A percentile compares a stretch with the other conserved stretches of the same genome.
Evolutionary conservation across 208 protist species (phyloP).

Genomic region (Leishmania gerbilli): DNA sequence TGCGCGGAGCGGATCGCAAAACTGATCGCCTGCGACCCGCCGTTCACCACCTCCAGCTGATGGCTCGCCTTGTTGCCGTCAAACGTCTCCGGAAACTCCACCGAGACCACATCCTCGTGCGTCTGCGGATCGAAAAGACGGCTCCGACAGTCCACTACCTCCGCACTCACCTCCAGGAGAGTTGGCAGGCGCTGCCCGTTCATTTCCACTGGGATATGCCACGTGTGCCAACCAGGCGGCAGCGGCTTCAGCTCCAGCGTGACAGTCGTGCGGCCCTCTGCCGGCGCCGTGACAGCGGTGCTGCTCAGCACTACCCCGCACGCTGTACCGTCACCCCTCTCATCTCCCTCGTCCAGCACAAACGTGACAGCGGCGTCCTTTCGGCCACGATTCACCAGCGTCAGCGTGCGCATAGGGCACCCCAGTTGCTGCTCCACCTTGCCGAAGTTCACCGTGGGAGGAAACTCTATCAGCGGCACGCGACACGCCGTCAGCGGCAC

Average conservation of each 20-base stretch:
- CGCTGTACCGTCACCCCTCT: background rate
- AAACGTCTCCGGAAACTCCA: constrained; percentile 72
- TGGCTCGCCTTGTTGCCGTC: constrained; percentile 53
- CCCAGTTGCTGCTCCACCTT: constrained; percentile 65
- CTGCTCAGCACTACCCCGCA: constrained; percentile 28
- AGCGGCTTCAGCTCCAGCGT: constrained; percentile 62
- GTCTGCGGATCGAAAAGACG: constrained; percentile 64
- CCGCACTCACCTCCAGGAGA: constrained; percentile 49
- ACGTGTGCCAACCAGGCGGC: constrained; percentile 43
- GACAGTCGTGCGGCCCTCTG: constrained; percentile 48
- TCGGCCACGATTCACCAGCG: constrained; percentile 76
- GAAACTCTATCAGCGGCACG: constrained; percentile 68
- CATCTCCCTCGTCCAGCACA: constrained; percentile 7
- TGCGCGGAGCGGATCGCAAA: constrained; percentile 81
- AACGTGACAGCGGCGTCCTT: constrained; percentile 51
- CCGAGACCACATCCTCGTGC: constrained; percentile 53
- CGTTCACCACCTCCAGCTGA: constrained; percentile 67
- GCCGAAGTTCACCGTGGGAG: constrained; percentile 63
- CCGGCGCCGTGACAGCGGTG: constrained; percentile 24
- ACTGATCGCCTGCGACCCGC: constrained; percentile 73
- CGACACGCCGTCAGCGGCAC: constrained; percentile 70
- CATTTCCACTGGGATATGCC: constrained; percentile 48
- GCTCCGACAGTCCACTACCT: constrained; percentile 81
- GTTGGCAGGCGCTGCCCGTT: constrained; percentile 42
- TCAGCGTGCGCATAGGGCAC: constrained; percentile 41